These are phyloP conservation scores for Salix udensis DNA, from an alignment of 345 rosid genomes.

Conservation along the genomic window DNA sequence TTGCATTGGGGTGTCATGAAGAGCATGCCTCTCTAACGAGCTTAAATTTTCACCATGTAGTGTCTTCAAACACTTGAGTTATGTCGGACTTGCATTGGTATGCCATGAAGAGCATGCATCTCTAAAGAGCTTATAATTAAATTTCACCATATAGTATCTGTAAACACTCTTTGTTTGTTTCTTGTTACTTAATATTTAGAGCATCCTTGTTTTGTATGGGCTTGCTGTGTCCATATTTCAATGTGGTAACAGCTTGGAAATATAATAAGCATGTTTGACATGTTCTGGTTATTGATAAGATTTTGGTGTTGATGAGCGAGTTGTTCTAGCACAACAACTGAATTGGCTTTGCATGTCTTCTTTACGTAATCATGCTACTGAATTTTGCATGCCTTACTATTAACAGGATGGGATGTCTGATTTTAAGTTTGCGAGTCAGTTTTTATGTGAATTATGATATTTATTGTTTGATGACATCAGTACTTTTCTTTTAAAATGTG, in stretches of 20 bases:
- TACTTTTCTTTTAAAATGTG: slow-evolving; percentile 18
- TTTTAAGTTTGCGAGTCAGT: not conserved
- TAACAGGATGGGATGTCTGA: not conserved
- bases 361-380: not conserved
- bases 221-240: not conserved
- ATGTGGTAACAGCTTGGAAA: not conserved
- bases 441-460: not conserved
- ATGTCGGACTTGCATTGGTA: not conserved
- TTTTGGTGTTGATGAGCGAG: not conserved
- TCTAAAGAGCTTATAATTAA: not conserved
- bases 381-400: not conserved
- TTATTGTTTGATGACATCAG: slow-evolving; percentile 9
- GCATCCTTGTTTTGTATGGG: not conserved
- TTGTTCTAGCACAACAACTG: not conserved
- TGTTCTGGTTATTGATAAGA: not conserved
- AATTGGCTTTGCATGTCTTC: not conserved
- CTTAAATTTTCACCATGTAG: not conserved
- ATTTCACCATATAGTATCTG: not conserved
- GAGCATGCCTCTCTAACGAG: not conserved
- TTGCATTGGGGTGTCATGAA: not conserved
- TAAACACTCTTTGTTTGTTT: too few species aligned
- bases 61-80: not conserved
- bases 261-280: not conserved
- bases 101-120: not conserved
- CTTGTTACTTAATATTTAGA: not conserved